Evolutionary conservation across 176 grass and related monocot species (phyloP), one percentile per base, ranked within the genome.

Genomic region (Guadua angustifolia): DNA sequence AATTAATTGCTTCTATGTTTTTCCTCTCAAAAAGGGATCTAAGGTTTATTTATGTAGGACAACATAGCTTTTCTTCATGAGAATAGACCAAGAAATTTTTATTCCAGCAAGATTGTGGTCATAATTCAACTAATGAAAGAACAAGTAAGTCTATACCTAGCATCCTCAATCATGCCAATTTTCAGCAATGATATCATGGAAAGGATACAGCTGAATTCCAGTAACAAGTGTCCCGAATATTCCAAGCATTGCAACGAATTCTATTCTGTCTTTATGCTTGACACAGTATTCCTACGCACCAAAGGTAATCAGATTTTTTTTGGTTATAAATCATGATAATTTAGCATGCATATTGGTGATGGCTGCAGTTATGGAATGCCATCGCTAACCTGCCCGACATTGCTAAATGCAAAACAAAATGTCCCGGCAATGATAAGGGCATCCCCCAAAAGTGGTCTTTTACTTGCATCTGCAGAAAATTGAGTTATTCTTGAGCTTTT

Each of bases 241-340:
- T 70, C 89, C 89, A 72, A 92, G 86, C 85, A 92, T 88, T 3
- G 77, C 72, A 64, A 92, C 33, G 45, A 88, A 66, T 85, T 92
- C 82, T 26, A 88, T 66, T 59, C 12, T 65, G 13, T 92, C 90
- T 78, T 80, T 89, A 57, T 73, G 84, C 47, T 88, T 92, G 16
- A 89, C 83, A 36, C 83, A 89, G 18, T 75, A 89, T 74, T 92
- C 87, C 90, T 92, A 8, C 60, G 86, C 13, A 56, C 42, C 6
- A 25, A 66, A 57, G 50, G 56, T 4, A 69, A 76, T 21, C 7
- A 16, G 57, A 56, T 66, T 66, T 60, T 69, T 60, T 44, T 6
- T 24, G 16, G 0, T 57, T 77, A 77, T 26, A 49, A 52, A 51
- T 64, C 47, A 40, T 46, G 25, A 75, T 18, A 79, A 21, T n/a